Evolutionary conservation across 2,329 filamentous ascomycete genomes (phyloP).

Genomic region (Penicillium sp.): DNA sequence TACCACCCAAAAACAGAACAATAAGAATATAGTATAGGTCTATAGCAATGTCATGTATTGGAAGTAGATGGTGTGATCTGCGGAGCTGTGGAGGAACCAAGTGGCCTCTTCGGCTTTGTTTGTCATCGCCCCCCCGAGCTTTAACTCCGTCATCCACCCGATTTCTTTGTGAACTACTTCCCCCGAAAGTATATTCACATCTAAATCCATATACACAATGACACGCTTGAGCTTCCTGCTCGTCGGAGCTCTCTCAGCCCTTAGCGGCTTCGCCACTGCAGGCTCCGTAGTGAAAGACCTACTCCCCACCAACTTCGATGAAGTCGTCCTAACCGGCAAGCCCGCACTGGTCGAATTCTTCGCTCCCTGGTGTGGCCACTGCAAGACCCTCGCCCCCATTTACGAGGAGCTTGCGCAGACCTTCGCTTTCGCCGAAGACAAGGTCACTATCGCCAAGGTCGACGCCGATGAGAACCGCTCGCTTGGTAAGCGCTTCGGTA

Average conservation of each 20-base stretch:
- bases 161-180: not conserved
- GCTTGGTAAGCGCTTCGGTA: slow-evolving; percentile 79
- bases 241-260: slow-evolving; percentile 46
- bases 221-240: slow-evolving; percentile 47
- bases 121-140: slow-evolving; percentile 21
- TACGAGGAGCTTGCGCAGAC: slow-evolving; percentile 83
- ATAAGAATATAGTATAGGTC: not conserved
- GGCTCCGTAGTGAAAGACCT: slow-evolving; percentile 87
- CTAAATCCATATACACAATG: slow-evolving; percentile 34
- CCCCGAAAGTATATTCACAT: not conserved
- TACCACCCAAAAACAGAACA: not conserved
- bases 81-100: slow-evolving; percentile 25
- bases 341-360: slow-evolving; percentile 97
- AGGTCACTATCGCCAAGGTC: slow-evolving; percentile 89
- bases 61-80: slow-evolving; percentile 13
- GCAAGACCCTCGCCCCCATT: slow-evolving; percentile 92
- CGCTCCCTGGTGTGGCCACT: slow-evolving; percentile 98
- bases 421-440: slow-evolving; percentile 71
- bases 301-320: slow-evolving; percentile 85
- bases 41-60: not conserved
- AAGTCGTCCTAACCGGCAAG: slow-evolving; percentile 83
- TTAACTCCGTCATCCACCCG: slow-evolving; percentile 1
- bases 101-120: slow-evolving; percentile 34
- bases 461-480: slow-evolving; percentile 86
- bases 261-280: slow-evolving; percentile 57